Conservation (phyloP, 495 filamentous ascomycete species). For the Hypoxylon subgilvum region DNA sequence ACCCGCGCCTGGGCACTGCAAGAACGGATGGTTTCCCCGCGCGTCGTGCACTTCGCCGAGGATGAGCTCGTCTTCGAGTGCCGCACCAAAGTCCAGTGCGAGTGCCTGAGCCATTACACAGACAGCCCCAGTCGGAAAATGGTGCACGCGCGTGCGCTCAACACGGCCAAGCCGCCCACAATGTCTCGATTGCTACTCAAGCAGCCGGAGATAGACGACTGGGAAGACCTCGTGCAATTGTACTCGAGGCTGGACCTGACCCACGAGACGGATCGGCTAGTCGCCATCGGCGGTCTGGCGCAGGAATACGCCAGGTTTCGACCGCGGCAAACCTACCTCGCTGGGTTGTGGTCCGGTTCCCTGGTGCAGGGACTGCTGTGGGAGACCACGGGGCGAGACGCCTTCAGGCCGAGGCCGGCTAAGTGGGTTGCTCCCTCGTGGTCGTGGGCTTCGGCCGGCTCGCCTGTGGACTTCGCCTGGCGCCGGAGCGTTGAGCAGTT, state of each 20-base stretch:
- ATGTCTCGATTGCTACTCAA: too few species aligned
- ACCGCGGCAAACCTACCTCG: background rate
- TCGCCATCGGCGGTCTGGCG: background rate
- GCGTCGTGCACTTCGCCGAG: constrained; percentile 34
- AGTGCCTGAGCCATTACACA: constrained; percentile 8
- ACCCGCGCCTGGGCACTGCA: constrained; percentile 12
- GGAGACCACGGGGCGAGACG: background rate
- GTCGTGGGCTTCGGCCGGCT: background rate
- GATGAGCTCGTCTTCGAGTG: constrained; percentile 41
- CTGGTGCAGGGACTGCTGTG: constrained; percentile 4
- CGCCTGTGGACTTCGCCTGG: too few species aligned
- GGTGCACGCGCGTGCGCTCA: too few species aligned
- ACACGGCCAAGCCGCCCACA: too few species aligned
- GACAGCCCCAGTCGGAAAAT: too few species aligned
- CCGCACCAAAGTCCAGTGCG: constrained; percentile 20
- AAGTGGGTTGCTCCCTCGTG: background rate
- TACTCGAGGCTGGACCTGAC: constrained; percentile 3
- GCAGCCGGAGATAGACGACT: background rate
- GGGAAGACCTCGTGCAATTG: background rate
- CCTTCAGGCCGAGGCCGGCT: background rate
- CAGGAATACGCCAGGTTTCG: background rate
- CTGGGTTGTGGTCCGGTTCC: constrained; percentile 13
- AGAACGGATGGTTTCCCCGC: constrained; percentile 38
- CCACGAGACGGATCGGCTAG: constrained; percentile 1
- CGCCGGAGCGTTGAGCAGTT: too few species aligned